Conservation (phyloP, 2,329 filamentous ascomycete genomes). For the Aspergillus ustus region DNA sequence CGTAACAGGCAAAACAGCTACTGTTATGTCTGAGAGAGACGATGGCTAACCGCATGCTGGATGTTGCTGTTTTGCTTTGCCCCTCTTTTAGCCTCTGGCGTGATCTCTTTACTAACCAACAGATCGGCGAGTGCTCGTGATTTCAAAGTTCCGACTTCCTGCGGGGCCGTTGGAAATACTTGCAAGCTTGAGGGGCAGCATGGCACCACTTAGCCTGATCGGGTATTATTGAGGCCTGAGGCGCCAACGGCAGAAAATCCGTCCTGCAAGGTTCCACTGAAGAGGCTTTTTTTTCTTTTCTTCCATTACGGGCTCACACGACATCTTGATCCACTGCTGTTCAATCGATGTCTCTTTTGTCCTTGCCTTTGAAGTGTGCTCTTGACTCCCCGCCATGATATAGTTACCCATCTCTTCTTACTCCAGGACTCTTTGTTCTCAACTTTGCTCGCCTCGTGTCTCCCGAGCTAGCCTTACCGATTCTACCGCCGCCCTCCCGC, state of each 20-base stretch:
- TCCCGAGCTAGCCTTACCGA: conserved; percentile 29
- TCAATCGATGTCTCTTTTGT: conserved; percentile 28
- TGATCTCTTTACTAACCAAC: conserved; percentile 9
- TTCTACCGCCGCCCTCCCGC: conserved; percentile 30
- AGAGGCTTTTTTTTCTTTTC: conserved; percentile 33
- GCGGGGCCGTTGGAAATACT: conserved; percentile 28
- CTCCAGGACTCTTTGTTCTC: conserved; percentile 19
- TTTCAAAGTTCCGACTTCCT: conserved; percentile 19
- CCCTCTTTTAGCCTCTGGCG: conserved; percentile 9
- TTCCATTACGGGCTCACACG: conserved; percentile 41
- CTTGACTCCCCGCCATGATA: conserved; percentile 39
- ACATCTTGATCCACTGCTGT: conserved; percentile 30
- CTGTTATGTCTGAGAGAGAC: conserved; percentile 21
- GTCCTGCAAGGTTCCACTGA: conserved; percentile 40
- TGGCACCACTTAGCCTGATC: conserved; percentile 29
- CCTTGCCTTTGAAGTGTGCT: conserved; percentile 27
- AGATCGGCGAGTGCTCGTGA: conserved; percentile 10
- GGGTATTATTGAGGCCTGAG: conserved; percentile 33
- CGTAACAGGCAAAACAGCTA: conserved; percentile 22
- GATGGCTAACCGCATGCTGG: conserved; percentile 19
- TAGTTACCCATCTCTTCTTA: conserved; percentile 33
- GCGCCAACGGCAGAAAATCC: conserved; percentile 29
- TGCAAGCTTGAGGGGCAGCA: conserved; percentile 15
- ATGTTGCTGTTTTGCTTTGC: conserved; percentile 13
- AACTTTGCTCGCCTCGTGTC: conserved; percentile 15